A percentile compares a stretch with the other conserved stretches of the same genome.
phyloP scores from a whole-genome alignment of 1,284 basidiomycete genomes.

The Cutaneotrichosporon mucoides region DNA sequence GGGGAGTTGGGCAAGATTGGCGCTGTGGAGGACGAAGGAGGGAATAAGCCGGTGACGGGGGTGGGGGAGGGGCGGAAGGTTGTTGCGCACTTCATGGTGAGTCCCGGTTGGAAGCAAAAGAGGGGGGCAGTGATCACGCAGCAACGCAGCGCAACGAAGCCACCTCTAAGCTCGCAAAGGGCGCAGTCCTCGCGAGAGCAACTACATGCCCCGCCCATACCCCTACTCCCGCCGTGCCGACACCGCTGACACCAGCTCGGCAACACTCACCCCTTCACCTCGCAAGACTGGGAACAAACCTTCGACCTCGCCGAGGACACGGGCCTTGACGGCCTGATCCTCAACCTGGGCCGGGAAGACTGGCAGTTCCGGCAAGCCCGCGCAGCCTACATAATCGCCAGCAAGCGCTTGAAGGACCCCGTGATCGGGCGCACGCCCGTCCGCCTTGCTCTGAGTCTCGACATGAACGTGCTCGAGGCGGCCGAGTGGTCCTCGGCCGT shows the following conservation, averaged over 20 bases:
- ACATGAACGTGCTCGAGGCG: conserved; percentile 45
- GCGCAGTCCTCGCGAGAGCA: too few relatives aligned
- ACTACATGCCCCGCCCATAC: too few relatives aligned
- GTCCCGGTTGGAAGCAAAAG: conserved; percentile 13
- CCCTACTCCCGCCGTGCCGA: too few relatives aligned
- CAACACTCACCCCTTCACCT: conserved; percentile 46
- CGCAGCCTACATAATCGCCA: conserved; percentile 30
- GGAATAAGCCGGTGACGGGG: not conserved
- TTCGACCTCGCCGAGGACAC: conserved; percentile 40
- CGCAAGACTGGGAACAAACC: conserved; percentile 39
- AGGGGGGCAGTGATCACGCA: too few relatives aligned
- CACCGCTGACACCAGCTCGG: conserved; percentile 39
- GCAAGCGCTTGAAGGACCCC: not conserved
- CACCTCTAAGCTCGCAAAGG: too few relatives aligned
- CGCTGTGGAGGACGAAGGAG: not conserved
- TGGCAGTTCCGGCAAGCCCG: conserved; percentile 47
- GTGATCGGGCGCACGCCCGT: not conserved
- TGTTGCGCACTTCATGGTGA: conserved; percentile 50
- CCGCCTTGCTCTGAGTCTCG: conserved; percentile 45
- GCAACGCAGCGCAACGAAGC: too few relatives aligned
- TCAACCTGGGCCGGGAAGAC: conserved; percentile 47
- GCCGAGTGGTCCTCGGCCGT: conserved; percentile 20
- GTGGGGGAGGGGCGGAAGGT: conserved; percentile 17
- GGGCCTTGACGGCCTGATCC: conserved; percentile 44
- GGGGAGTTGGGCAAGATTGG: too few relatives aligned